phyloP scores from a whole-genome alignment of 2,329 filamentous ascomycete genomes.

The Colletotrichum cordylinicola region DNA sequence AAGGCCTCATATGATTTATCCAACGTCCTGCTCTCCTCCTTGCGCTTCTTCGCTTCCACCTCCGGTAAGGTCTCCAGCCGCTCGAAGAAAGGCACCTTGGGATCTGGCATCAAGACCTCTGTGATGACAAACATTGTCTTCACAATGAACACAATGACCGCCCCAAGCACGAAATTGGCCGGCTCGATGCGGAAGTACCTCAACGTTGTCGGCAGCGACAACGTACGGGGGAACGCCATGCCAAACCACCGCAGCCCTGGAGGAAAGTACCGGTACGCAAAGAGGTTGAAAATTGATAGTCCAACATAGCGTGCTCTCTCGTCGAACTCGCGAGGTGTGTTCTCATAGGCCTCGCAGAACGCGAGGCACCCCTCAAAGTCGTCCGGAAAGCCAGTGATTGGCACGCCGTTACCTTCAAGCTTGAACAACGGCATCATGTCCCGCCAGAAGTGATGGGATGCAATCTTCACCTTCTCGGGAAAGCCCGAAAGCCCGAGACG shows the following conservation, averaged over 20 bases:
- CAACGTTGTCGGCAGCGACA: neutral
- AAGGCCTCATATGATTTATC: neutral
- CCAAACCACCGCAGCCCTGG: neutral
- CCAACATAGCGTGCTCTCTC: neutral
- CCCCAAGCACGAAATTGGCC: neutral
- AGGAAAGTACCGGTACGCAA: neutral
- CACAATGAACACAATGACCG: neutral
- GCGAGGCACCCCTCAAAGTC: neutral
- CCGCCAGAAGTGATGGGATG: neutral
- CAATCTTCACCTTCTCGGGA: neutral
- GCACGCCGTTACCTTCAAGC: neutral
- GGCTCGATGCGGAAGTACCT: neutral
- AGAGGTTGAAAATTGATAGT: neutral
- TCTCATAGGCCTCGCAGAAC: neutral
- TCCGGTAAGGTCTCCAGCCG: neutral
- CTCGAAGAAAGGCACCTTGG: neutral
- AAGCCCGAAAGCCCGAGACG: neutral
- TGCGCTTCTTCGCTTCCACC: neutral
- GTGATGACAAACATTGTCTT: neutral
- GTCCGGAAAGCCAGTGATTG: neutral
- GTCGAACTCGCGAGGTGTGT: neutral
- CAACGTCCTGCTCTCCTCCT: neutral
- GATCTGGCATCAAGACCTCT: neutral
- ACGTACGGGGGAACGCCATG: neutral
- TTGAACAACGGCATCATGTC: neutral